A percentile compares a stretch with the other conserved stretches of the same genome.
Conservation (phyloP, 2,329 filamentous ascomycete genomes). For the Hypoxylon sp. region DNA sequence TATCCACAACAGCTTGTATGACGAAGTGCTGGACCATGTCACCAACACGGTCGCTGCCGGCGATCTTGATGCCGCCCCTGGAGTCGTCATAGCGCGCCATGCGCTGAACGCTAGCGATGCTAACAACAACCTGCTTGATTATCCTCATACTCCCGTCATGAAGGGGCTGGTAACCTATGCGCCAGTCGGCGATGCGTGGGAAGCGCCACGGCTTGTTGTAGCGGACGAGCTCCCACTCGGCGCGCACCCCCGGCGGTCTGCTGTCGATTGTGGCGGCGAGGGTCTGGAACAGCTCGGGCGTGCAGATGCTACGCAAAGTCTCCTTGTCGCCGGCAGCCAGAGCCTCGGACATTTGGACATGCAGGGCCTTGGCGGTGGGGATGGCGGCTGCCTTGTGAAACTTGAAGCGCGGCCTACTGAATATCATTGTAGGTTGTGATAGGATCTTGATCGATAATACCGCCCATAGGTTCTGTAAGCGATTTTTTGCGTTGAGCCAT, state of each 20-base stretch:
- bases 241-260: slow-evolving; percentile 60
- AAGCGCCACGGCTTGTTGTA: slow-evolving; percentile 59
- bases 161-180: slow-evolving; percentile 61
- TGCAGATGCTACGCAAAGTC: slow-evolving; percentile 66
- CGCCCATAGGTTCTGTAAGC: slow-evolving; percentile 52
- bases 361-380: slow-evolving; percentile 69
- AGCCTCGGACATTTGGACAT: slow-evolving; percentile 71
- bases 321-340: slow-evolving; percentile 69
- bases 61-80: slow-evolving; percentile 55
- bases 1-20: slow-evolving; percentile 63
- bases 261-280: slow-evolving; percentile 67
- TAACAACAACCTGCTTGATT: slow-evolving; percentile 71
- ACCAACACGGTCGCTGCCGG: slow-evolving; percentile 63
- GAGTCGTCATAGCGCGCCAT: slow-evolving; percentile 58
- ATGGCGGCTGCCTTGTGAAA: slow-evolving; percentile 57
- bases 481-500: slow-evolving; percentile 51
- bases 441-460: slow-evolving; percentile 57
- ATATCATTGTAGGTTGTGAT: slow-evolving; percentile 59
- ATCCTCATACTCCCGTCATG: slow-evolving; percentile 55
- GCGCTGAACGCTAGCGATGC: slow-evolving; percentile 68
- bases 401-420: slow-evolving; percentile 59
- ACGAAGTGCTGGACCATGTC: slow-evolving; percentile 74
- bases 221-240: slow-evolving; percentile 67
- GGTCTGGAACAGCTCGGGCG: slow-evolving; percentile 62
- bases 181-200: slow-evolving; percentile 68